A percentile compares a stretch with the other conserved stretches of the same genome.
Conservation (phyloP, 2,329 filamentous ascomycete species). For the Claviceps cyperi region DNA sequence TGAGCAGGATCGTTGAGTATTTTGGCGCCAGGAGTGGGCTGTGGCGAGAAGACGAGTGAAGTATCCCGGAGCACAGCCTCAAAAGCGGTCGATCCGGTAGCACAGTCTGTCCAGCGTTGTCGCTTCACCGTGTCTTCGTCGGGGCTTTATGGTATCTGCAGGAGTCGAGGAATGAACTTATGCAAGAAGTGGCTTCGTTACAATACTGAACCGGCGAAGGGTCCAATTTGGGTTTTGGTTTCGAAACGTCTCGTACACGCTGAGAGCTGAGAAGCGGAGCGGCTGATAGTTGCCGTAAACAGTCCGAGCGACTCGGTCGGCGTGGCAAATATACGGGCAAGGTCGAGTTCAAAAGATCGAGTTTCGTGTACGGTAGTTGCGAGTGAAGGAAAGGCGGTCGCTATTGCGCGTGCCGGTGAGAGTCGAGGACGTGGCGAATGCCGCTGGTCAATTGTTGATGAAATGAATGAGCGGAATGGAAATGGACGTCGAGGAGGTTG, state of each 20-base stretch:
- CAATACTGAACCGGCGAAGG: not conserved
- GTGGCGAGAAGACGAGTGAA: not conserved
- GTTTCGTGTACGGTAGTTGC: not conserved
- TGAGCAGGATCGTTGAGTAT: not conserved
- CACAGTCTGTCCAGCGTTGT: not conserved
- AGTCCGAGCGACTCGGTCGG: not conserved
- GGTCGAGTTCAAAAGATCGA: not conserved
- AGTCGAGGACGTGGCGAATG: slow-evolving; percentile 1
- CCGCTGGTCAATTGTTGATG: slow-evolving; percentile 3
- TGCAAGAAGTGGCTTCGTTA: not conserved
- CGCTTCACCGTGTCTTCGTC: not conserved
- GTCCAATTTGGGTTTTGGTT: not conserved
- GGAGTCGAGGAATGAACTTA: not conserved
- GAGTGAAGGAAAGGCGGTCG: not conserved
- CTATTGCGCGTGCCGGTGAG: slow-evolving; percentile 1
- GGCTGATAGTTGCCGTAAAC: not conserved
- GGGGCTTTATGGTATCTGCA: not conserved
- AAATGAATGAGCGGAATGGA: slow-evolving; percentile 4
- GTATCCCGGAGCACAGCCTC: slow-evolving; percentile 1
- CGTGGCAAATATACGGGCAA: not conserved
- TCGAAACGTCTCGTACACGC: not conserved
- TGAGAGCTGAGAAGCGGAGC: not conserved
- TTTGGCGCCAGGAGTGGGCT: not conserved
- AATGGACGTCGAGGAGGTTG: not conserved
- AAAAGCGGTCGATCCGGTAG: not conserved